Conservation (phyloP, 768 basidiomycete species). For the Lentinula edodes region DNA sequence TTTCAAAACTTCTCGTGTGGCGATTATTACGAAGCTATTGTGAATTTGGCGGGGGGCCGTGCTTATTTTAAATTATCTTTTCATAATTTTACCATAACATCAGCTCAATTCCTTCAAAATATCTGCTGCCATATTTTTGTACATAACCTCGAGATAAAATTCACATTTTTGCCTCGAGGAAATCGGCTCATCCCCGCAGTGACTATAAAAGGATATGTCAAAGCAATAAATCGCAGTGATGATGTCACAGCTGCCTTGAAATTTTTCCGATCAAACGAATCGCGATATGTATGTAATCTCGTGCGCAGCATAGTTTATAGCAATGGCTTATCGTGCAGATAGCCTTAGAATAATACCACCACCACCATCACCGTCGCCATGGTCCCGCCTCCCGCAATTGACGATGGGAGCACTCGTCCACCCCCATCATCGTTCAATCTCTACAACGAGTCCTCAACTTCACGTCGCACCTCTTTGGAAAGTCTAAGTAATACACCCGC, state of each 20-base stretch:
- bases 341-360: not conserved
- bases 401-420: conserved; percentile 9
- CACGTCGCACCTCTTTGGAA: conserved; percentile 1
- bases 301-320: not conserved
- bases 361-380: not conserved
- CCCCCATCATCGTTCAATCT: conserved; percentile 37
- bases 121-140: too few relatives aligned
- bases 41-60: too few relatives aligned
- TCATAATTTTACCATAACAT: too few relatives aligned
- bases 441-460: conserved; percentile 32
- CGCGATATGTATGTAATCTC: not conserved
- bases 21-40: too few relatives aligned
- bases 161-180: too few relatives aligned
- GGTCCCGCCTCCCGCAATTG: not conserved
- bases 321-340: not conserved
- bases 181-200: too few relatives aligned
- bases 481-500: not conserved
- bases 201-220: not conserved
- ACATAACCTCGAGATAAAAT: too few relatives aligned
- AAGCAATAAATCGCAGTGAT: not conserved
- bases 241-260: not conserved
- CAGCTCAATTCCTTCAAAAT: too few relatives aligned
- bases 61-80: too few relatives aligned
- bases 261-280: not conserved
- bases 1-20: too few relatives aligned